Conservation (phyloP, 768 basidiomycete species). For the Trametes villosa region DNA sequence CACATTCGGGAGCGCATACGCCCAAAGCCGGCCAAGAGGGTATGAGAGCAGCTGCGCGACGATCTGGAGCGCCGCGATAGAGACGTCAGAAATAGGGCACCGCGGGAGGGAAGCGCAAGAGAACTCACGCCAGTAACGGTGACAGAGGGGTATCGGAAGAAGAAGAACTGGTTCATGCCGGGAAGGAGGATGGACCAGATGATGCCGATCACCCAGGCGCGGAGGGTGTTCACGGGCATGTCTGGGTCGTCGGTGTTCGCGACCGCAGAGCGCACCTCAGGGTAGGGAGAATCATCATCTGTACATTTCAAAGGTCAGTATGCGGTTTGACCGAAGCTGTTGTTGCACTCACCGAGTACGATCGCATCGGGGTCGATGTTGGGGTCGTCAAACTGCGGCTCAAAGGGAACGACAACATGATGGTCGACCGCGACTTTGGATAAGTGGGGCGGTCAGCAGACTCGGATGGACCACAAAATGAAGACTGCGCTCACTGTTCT, state of each 20-base stretch:
- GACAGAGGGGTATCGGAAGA: constrained; percentile 64
- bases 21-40: constrained; percentile 66
- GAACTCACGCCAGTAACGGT: constrained; percentile 33
- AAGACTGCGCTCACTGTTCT: constrained; percentile 17
- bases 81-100: not conserved
- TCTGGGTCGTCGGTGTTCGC: constrained; percentile 51
- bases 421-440: not conserved
- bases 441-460: not conserved
- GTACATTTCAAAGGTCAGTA: not conserved
- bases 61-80: constrained; percentile 36
- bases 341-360: constrained; percentile 22
- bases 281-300: constrained; percentile 57
- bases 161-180: constrained; percentile 81
- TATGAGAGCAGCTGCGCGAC: constrained; percentile 73
- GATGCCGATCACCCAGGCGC: constrained; percentile 44
- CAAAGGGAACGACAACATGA: constrained; percentile 4
- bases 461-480: not conserved
- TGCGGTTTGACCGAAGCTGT: not conserved
- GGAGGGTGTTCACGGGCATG: constrained; percentile 42
- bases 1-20: constrained; percentile 52
- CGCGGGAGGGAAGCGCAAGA: not conserved
- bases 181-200: constrained; percentile 66
- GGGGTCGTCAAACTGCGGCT: constrained; percentile 37
- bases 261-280: constrained; percentile 56
- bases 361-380: constrained; percentile 38